Evolutionary conservation across 1,139 yeast species (phyloP).

Genomic region (Pichia sp.): DNA sequence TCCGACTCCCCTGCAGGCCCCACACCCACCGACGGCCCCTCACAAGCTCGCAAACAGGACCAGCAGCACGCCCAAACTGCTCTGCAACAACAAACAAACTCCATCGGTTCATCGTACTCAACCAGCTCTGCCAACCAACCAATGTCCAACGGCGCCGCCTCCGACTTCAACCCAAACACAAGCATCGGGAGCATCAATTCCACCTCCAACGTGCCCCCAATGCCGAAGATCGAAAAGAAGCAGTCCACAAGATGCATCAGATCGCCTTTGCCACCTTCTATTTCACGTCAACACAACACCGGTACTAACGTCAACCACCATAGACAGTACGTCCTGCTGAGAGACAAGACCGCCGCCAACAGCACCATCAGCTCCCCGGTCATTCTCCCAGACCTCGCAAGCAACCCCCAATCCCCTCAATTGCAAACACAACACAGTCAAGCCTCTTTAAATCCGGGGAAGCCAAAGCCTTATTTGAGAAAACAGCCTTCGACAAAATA

Average conservation of each 20-base stretch:
- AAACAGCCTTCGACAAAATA: constrained; percentile 32
- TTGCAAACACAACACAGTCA: constrained; percentile 12
- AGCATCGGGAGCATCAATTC: background rate
- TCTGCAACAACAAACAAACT: background rate
- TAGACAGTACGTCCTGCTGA: constrained; percentile 31
- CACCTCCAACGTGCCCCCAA: background rate
- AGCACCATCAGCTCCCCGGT: constrained; percentile 5
- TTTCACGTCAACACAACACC: constrained; percentile 24
- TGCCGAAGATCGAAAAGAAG: constrained; percentile 10
- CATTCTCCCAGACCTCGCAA: constrained; percentile 1
- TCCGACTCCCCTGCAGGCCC: too few species aligned
- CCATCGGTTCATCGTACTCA: background rate
- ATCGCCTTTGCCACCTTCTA: constrained; percentile 25
- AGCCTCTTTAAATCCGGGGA: constrained; percentile 13
- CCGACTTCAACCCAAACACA: background rate
- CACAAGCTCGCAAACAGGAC: too few species aligned
- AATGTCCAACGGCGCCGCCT: background rate
- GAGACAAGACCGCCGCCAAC: constrained; percentile 23
- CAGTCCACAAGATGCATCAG: constrained; percentile 22
- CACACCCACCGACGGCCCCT: too few species aligned
- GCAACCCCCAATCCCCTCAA: constrained; percentile 16
- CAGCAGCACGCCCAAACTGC: background rate
- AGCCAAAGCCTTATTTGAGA: constrained; percentile 26
- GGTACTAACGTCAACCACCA: constrained; percentile 27
- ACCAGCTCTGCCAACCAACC: background rate